Base-by-base conservation (phyloP, 1,139 yeast species). In the Wickerhamomyces sp. region DNA sequence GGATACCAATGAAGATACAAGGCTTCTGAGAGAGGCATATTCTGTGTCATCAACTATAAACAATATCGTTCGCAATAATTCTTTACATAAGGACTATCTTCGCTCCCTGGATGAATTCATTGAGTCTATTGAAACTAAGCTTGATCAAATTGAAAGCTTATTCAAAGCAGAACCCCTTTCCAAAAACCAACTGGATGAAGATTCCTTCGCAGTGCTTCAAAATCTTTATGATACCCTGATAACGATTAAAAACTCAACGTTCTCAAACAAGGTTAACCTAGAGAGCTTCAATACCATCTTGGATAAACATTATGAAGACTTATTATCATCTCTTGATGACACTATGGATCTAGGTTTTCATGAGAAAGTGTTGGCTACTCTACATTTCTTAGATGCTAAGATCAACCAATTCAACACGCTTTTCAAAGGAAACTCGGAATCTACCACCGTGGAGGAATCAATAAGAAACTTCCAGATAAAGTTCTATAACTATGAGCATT, bases 401-500 rank as follows among this genome's bases (percentile, higher is more conserved):
- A 63, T 78, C 38, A 61, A 67, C 28, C 74, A 73, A 44, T 67
- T 78, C 39, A 81, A 77, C 47, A 65, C 67, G 34, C 59, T 71
- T 37, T 66, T 77, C 38, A 71, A 56, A 31, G 30, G 15, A 7
- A 57, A 54, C 31, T 45, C 51, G 2, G 48, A 42, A 20, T 38
- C 32, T 13, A n/a, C n/a, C n/a, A n/a, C n/a, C n/a, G n/a, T n/a
- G n/a, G n/a, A n/a, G n/a, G n/a, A n/a, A n/a, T 58, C 55, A 56
- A 52, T 69, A 40, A 60, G 65, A 29, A 52, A 55, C 28, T 54
- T 65, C 31, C 63, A 62, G 33, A 58, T 62, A 35, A 68, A 71
- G 31, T 72, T 71, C 45, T 77, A 73, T 56, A 80, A 81, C 58
- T 81, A 80, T 56, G 79, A 79, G 47, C 66, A 66, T 39, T 89